Percentiles rank a stretch among this genome's conserved stretches.
phyloP scores from a whole-genome alignment of 106 monocot species.

The Dioscorea dumetorum region DNA sequence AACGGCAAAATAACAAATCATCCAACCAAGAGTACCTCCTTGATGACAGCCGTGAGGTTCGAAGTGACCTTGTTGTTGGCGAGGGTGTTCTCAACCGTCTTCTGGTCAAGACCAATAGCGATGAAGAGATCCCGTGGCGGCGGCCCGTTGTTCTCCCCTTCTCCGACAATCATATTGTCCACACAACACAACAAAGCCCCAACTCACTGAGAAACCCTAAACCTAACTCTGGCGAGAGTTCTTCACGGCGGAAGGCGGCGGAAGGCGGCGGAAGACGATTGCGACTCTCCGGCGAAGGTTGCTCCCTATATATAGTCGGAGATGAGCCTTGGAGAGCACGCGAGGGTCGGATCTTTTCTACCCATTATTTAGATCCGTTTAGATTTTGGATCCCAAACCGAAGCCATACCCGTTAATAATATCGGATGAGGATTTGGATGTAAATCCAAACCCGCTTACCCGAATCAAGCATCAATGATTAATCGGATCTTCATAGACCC shows the following conservation, averaged over 20 bases:
- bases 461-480: too few relatives aligned
- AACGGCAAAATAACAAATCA: not conserved
- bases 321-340: conserved; percentile 6
- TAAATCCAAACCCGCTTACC: too few relatives aligned
- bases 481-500: too few relatives aligned
- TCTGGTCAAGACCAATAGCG: conserved; percentile 69
- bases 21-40: conserved; percentile 39
- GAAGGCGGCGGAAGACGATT: not conserved
- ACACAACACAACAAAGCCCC: too few relatives aligned
- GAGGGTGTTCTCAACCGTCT: conserved; percentile 82
- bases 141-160: conserved; percentile 14
- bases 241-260: not conserved
- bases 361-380: too few relatives aligned
- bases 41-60: conserved; percentile 84
- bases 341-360: not conserved
- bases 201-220: too few relatives aligned
- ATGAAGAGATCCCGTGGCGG: conserved; percentile 60
- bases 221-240: not conserved
- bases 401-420: too few relatives aligned
- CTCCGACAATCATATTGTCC: conserved; percentile 10
- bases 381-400: too few relatives aligned
- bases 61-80: conserved; percentile 84
- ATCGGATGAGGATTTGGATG: too few relatives aligned
- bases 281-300: not conserved
- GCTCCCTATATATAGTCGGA: not conserved